Evolutionary conservation across 331 rosid genomes (phyloP), one percentile per base, ranked within the genome.

Genomic region (Acacia concinna): DNA sequence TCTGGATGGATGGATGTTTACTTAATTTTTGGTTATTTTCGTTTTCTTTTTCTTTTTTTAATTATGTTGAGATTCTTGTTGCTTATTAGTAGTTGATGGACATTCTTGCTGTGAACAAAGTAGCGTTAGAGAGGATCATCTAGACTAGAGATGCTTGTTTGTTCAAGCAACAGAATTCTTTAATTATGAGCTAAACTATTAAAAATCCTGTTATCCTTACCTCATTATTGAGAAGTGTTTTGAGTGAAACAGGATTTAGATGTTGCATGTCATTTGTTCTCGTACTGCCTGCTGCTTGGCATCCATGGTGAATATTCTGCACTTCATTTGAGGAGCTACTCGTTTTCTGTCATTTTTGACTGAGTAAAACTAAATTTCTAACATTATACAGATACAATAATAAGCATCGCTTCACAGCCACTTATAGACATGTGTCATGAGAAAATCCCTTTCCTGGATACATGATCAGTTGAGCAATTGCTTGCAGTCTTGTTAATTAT

Each of bases 381-480:
- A 57, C 56, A 25, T 20, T 38, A 30, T 30, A 30, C 14, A 46
- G 46, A 73, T 41, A 18, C 47, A 27, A 17, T 51, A 40, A 64
- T 57, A 64, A 57, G 47, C 73, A n/a, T 27, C 47, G 64, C 68
- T 77, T 63, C 20, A 35, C 69, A 41, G 47, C 10, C 54, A 49
- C 57, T 52, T 81, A 70, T 51, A 11, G 46, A 40, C 46, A 6
- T 62, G 43, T 47, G 62, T 71, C 68, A 44, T 60, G 30, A 66
- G 68, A 34, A 67, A 4, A 20, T 23, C 49, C 35, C 62, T n/a
- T 64, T 18, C 28, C 25, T 47, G 74, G 14, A 20, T 37, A 20
- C 78, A 62, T 62, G 76, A 20, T 60, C 52, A 60, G 62, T 17
- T 62, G 67, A 64, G 38, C 73, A 37, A 60, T 15, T 59, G 72